Evolutionary conservation across 2,329 filamentous ascomycete species (phyloP).

Genomic region (Ceratocystis cacaofunesta): DNA sequence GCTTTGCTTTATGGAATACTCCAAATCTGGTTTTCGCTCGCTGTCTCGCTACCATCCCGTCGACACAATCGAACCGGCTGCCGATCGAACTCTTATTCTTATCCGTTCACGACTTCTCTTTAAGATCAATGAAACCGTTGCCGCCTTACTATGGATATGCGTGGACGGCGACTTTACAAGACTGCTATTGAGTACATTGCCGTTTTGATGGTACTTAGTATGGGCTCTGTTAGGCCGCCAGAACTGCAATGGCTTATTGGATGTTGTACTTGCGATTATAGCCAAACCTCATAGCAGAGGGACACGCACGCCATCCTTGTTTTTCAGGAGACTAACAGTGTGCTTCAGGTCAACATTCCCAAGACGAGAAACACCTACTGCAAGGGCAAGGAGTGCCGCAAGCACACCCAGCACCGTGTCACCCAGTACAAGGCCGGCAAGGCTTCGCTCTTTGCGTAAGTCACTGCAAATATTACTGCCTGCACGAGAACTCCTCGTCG

Average conservation of each 20-base stretch:
- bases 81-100: neutral
- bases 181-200: neutral
- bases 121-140: neutral
- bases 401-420: conserved; percentile 85
- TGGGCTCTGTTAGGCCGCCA: neutral
- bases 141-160: too few species aligned
- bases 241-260: neutral
- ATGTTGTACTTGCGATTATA: neutral
- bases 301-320: conserved; percentile 22
- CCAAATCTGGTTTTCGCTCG: neutral
- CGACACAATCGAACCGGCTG: conserved; percentile 2
- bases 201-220: neutral
- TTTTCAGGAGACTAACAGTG: conserved; percentile 23
- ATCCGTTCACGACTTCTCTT: too few species aligned
- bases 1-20: neutral
- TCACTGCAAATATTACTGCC: neutral
- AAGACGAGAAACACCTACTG: conserved; percentile 96
- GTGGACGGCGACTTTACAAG: neutral
- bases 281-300: conserved; percentile 17
- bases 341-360: conserved; percentile 77
- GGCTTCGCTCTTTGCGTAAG: conserved; percentile 70
- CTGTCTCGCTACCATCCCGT: neutral
- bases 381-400: conserved; percentile 89
- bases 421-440: conserved; percentile 97
- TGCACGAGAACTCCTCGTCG: too few species aligned